Conservation (phyloP, 495 filamentous ascomycete genomes). For the Penicillium samsonianum region DNA sequence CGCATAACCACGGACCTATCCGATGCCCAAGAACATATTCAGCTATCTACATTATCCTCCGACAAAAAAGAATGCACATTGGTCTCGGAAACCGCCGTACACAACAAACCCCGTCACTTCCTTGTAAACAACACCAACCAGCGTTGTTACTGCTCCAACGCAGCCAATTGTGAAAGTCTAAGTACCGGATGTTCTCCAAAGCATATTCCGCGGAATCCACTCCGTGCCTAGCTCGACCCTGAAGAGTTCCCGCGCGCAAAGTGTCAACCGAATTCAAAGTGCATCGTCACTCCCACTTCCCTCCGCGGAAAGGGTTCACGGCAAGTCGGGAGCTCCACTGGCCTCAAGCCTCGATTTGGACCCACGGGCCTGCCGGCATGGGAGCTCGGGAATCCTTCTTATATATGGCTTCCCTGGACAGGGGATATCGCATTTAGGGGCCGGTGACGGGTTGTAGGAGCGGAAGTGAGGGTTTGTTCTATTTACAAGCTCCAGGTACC, state of each 20-base stretch:
- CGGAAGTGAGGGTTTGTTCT: background rate
- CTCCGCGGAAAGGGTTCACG: slow-evolving; percentile 8
- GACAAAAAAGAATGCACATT: background rate
- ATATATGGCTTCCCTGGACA: background rate
- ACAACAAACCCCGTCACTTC: background rate
- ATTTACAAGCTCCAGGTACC: background rate
- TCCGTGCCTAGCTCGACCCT: background rate
- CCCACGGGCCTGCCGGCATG: slow-evolving; percentile 3
- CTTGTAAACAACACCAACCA: background rate
- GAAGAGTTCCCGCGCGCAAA: background rate
- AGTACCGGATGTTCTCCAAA: background rate
- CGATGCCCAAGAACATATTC: slow-evolving; percentile 5
- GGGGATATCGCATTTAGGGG: background rate
- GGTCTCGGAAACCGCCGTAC: background rate
- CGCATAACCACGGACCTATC: slow-evolving; percentile 9
- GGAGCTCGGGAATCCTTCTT: background rate
- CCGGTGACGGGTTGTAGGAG: background rate
- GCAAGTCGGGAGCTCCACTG: slow-evolving; percentile 6
- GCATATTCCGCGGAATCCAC: background rate
- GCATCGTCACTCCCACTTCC: background rate
- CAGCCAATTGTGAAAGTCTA: background rate
- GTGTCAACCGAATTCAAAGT: background rate
- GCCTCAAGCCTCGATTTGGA: background rate
- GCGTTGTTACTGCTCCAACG: background rate
- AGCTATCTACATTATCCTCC: background rate